A percentile compares a stretch with the other conserved stretches of the same genome.
Conservation (phyloP, 495 filamentous ascomycete genomes). For the Penicillium dipodomyicola region DNA sequence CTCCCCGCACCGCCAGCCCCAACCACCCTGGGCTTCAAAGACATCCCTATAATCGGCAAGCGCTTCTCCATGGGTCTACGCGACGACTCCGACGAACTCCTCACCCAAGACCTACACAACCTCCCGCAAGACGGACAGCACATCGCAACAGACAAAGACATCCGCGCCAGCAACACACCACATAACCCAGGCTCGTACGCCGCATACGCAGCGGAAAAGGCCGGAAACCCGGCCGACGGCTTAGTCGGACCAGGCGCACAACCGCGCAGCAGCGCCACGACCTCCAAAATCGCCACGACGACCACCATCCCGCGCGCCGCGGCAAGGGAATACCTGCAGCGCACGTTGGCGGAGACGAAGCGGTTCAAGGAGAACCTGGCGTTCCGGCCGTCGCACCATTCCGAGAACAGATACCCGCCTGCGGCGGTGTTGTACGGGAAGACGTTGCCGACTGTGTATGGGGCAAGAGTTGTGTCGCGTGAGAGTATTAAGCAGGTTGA, state of each 20-base stretch:
- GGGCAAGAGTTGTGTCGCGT: constrained; percentile 63
- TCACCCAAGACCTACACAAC: constrained; percentile 12
- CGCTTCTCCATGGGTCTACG: constrained; percentile 37
- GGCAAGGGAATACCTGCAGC: constrained; percentile 70
- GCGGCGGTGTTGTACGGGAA: constrained; percentile 86
- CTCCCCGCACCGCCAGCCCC: constrained; percentile 42
- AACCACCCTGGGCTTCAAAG: constrained; percentile 39
- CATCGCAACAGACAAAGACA: constrained; percentile 14
- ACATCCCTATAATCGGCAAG: constrained; percentile 41
- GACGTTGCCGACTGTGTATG: constrained; percentile 78
- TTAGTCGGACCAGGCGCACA: constrained; percentile 34
- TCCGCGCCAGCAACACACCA: not conserved
- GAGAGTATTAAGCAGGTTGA: constrained; percentile 72
- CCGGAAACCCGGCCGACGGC: constrained; percentile 35
- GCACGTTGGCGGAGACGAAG: constrained; percentile 68
- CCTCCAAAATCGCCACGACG: constrained; percentile 39
- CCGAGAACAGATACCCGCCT: constrained; percentile 72
- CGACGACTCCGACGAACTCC: constrained; percentile 22
- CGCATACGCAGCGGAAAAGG: constrained; percentile 15
- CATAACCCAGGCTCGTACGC: constrained; percentile 17
- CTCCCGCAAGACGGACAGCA: not conserved
- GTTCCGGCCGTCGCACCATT: constrained; percentile 57
- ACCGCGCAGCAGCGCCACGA: constrained; percentile 29
- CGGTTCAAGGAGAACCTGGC: constrained; percentile 71
- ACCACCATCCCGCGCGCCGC: constrained; percentile 48